A percentile compares a stretch with the other conserved stretches of the same genome.
Evolutionary conservation across 108 stramenopile species (phyloP).

Genomic region (Fistulifera pelliculosa): DNA sequence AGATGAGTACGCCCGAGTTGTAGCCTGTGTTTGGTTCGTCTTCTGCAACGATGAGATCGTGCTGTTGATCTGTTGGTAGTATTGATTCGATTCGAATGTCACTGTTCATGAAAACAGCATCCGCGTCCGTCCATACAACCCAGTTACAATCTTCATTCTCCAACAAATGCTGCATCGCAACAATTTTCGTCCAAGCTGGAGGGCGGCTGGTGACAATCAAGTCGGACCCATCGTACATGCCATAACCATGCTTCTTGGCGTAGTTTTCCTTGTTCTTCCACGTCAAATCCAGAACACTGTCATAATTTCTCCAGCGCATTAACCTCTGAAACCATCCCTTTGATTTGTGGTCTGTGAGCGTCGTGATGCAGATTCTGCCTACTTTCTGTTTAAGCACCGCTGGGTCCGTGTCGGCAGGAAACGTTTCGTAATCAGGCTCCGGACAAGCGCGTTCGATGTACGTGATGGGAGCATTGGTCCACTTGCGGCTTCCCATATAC

Average conservation of each 20-base stretch:
- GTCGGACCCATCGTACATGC: conserved; percentile 8
- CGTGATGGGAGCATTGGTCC: conserved; percentile 17
- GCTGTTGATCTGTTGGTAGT: conserved; percentile 8
- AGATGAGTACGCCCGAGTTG: conserved; percentile 18
- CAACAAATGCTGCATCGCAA: conserved; percentile 13
- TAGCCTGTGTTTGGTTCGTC: conserved; percentile 9
- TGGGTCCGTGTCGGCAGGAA: neutral
- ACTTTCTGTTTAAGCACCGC: neutral
- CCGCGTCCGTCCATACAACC: conserved; percentile 31
- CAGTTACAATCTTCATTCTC: conserved; percentile 17
- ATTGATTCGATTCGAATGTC: conserved; percentile 19
- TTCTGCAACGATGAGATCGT: conserved; percentile 12
- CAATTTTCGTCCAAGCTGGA: conserved; percentile 26
- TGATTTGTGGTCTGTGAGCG: conserved; percentile 19
- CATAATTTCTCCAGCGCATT: conserved; percentile 20
- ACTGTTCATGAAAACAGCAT: conserved; percentile 43
- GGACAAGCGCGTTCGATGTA: conserved; percentile 11
- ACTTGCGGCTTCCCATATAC: conserved; percentile 8
- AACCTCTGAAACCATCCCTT: conserved; percentile 8
- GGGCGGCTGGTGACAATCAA: conserved; percentile 16
- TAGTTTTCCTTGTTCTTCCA: conserved; percentile 16
- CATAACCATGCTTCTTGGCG: conserved; percentile 18
- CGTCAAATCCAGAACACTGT: conserved; percentile 12
- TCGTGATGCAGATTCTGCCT: conserved; percentile 20
- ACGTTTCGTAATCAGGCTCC: conserved; percentile 11